Conservation (phyloP, 345 rosid genomes). For the Hirschfeldia incana region DNA sequence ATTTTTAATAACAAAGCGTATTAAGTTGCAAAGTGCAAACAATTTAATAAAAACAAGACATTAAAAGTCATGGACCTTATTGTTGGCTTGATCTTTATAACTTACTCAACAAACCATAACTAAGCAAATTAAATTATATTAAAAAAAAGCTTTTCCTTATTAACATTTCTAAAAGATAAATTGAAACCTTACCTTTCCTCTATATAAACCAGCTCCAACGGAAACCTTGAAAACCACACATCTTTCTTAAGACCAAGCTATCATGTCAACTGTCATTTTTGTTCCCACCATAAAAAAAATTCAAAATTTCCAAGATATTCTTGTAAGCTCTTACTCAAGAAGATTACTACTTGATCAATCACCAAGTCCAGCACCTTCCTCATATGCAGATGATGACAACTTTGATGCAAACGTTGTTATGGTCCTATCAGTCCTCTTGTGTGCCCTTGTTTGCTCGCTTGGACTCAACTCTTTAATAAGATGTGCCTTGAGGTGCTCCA, state of each 20-base stretch:
- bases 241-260: constrained; percentile 30
- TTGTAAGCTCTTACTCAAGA: constrained; percentile 36
- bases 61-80: constrained; percentile 17
- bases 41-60: constrained; percentile 18
- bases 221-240: constrained; percentile 15
- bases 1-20: constrained; percentile 17
- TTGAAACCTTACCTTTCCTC: constrained; percentile 24
- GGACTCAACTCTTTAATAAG: constrained; percentile 68
- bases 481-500: constrained; percentile 67
- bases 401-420: constrained; percentile 81
- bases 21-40: constrained; percentile 6
- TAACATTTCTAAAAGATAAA: constrained; percentile 17
- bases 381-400: constrained; percentile 36
- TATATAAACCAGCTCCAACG: constrained; percentile 29
- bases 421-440: constrained; percentile 78
- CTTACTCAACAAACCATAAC: constrained; percentile 17
- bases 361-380: constrained; percentile 37
- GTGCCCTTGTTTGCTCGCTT: constrained; percentile 78
- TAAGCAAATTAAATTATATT: background rate
- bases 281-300: constrained; percentile 17
- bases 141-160: background rate
- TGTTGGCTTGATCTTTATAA: constrained; percentile 22
- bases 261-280: constrained; percentile 17
- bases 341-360: constrained; percentile 21
- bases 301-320: constrained; percentile 26